Percentiles rank a stretch among this genome's conserved stretches.
phyloP scores from a whole-genome alignment of 2,329 filamentous ascomycete genomes.

The Pseudogymnoascus sp. region DNA sequence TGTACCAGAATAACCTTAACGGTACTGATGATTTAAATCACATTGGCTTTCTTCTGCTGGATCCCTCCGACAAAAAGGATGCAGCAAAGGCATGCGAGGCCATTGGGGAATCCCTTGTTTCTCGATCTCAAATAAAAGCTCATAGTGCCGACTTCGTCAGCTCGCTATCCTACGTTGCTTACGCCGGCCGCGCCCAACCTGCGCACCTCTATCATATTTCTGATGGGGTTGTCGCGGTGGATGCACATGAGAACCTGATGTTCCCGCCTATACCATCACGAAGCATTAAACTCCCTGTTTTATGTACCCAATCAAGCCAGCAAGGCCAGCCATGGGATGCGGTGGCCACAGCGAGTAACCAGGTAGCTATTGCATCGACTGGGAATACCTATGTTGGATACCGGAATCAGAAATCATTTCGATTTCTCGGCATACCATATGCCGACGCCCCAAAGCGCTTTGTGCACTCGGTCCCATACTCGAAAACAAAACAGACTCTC shows the following conservation, averaged over 20 bases:
- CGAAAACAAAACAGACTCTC: constrained; percentile 39
- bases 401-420: constrained; percentile 47
- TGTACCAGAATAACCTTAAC: constrained; percentile 52
- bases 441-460: constrained; percentile 23
- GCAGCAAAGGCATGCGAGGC: constrained; percentile 40
- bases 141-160: constrained; percentile 41
- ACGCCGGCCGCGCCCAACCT: constrained; percentile 33
- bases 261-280: constrained; percentile 29
- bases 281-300: constrained; percentile 37
- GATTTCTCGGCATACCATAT: constrained; percentile 29
- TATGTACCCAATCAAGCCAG: constrained; percentile 45
- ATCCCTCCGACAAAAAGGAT: constrained; percentile 34
- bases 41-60: constrained; percentile 45
- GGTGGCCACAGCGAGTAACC: constrained; percentile 32
- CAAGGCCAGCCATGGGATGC: constrained; percentile 31
- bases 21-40: constrained; percentile 47
- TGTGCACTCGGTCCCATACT: constrained; percentile 40
- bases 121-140: constrained; percentile 36
- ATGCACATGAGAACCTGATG: constrained; percentile 30
- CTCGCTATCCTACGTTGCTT: constrained; percentile 41
- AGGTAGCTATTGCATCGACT: constrained; percentile 36
- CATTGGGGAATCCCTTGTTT: constrained; percentile 43
- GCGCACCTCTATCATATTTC: constrained; percentile 39
- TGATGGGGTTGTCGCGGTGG: constrained; percentile 35
- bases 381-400: constrained; percentile 44